phyloP scores from a whole-genome alignment of 768 basidiomycete genomes.

The Boletellus emodensis region DNA sequence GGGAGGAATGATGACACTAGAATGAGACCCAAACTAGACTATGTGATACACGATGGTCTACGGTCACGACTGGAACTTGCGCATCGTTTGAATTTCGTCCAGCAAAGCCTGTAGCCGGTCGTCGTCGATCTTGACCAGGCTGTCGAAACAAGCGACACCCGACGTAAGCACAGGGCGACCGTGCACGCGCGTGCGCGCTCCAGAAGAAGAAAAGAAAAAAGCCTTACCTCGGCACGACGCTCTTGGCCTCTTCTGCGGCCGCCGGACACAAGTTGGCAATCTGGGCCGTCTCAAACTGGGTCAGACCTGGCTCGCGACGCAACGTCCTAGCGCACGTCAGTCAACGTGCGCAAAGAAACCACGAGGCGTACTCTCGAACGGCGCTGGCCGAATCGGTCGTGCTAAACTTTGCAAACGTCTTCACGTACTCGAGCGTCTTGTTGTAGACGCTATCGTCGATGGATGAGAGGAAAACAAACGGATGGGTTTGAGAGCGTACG shows the following conservation, averaged over 20 bases:
- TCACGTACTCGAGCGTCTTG: conserved; percentile 89
- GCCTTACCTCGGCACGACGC: conserved; percentile 77
- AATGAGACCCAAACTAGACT: background rate
- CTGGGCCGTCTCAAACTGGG: conserved; percentile 90
- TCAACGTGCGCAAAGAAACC: background rate
- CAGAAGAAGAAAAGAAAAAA: no score
- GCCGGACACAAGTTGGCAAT: conserved; percentile 89
- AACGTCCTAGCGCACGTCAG: conserved; percentile 40
- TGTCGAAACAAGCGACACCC: background rate
- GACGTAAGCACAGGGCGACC: no score
- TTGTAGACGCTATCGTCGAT: conserved; percentile 60
- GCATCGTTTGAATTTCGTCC: conserved; percentile 85
- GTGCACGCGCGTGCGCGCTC: background rate
- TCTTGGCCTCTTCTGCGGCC: conserved; percentile 87
- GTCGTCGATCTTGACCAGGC: conserved; percentile 85
- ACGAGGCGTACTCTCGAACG: conserved; percentile 71
- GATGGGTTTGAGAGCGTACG: conserved; percentile 43
- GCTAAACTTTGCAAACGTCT: conserved; percentile 87
- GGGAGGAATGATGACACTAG: background rate
- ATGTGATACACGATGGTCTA: conserved; percentile 3
- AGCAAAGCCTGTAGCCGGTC: conserved; percentile 77
- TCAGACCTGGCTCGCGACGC: conserved; percentile 71
- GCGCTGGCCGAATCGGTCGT: conserved; percentile 80
- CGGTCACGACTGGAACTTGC: conserved; percentile 77
- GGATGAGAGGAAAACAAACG: background rate